These are phyloP conservation scores for Cucumis hystrix DNA, from an alignment of 306 rosid species.

Conservation along the genomic window DNA sequence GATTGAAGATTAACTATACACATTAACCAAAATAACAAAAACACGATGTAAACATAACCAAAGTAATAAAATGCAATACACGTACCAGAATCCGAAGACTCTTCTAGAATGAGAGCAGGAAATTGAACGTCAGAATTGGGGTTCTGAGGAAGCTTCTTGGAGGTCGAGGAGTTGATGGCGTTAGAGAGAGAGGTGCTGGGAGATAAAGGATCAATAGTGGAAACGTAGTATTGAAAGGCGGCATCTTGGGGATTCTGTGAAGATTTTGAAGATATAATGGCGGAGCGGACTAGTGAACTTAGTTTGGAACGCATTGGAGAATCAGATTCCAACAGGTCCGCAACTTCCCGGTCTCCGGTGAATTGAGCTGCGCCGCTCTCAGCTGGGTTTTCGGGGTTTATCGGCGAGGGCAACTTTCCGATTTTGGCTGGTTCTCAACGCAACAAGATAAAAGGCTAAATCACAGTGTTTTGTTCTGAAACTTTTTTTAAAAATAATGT, in stretches of 20 bases:
- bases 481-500: too few species aligned
- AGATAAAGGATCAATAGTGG: slow-evolving; percentile 10
- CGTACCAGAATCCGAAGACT: slow-evolving; percentile 36
- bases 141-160: not conserved
- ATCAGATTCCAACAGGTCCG: not conserved
- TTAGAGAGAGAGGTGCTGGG: slow-evolving; percentile 2
- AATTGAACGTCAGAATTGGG: slow-evolving; percentile 6
- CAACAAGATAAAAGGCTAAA: too few species aligned
- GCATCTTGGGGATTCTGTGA: slow-evolving; percentile 7
- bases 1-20: not conserved
- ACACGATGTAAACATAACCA: slow-evolving; percentile 8
- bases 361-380: not conserved
- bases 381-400: not conserved
- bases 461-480: too few species aligned
- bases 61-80: not conserved
- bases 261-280: slow-evolving; percentile 8
- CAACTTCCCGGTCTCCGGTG: not conserved
- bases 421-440: not conserved
- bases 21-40: not conserved
- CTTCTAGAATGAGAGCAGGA: slow-evolving; percentile 20
- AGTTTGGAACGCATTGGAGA: slow-evolving; percentile 30
- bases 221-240: slow-evolving; percentile 12
- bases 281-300: slow-evolving; percentile 15
- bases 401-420: not conserved
- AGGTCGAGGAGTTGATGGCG: slow-evolving; percentile 1